phyloP scores from a whole-genome alignment of 805 yeast genomes.

The Cyberlindnera petersonii region DNA sequence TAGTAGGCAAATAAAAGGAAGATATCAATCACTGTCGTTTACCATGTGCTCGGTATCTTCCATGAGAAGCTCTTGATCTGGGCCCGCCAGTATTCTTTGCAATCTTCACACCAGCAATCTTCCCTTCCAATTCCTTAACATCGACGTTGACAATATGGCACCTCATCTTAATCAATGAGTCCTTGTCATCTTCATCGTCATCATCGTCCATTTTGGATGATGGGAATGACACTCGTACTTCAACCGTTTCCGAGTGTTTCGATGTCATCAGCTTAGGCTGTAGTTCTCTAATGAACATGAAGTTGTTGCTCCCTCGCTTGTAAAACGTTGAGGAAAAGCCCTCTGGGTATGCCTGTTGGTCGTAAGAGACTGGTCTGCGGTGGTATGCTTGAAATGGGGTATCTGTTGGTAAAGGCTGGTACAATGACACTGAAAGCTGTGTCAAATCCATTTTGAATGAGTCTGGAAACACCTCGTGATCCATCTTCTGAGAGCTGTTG shows the following conservation, averaged over 20 bases:
- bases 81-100: slow-evolving; percentile 8
- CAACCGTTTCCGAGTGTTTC: slow-evolving; percentile 36
- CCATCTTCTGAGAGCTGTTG: slow-evolving; percentile 8
- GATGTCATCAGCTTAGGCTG: slow-evolving; percentile 43
- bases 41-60: slow-evolving; percentile 4
- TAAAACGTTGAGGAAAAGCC: slow-evolving; percentile 49
- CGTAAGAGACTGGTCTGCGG: slow-evolving; percentile 12
- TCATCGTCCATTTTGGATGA: slow-evolving; percentile 23
- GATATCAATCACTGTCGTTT: background rate
- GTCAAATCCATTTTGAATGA: slow-evolving; percentile 4
- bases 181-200: slow-evolving; percentile 22
- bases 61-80: background rate
- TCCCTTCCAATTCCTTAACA: slow-evolving; percentile 39
- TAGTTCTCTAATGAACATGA: slow-evolving; percentile 48
- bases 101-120: slow-evolving; percentile 28
- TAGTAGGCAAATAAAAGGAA: background rate
- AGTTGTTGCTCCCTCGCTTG: slow-evolving; percentile 43
- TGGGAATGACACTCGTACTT: slow-evolving; percentile 38
- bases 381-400: slow-evolving; percentile 2
- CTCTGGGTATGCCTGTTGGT: slow-evolving; percentile 36
- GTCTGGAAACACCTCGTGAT: slow-evolving; percentile 14
- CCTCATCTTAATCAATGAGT: slow-evolving; percentile 30
- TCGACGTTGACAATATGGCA: slow-evolving; percentile 41
- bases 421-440: slow-evolving; percentile 9
- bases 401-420: slow-evolving; percentile 1